phyloP scores from a whole-genome alignment of 768 basidiomycete species.

The Hericium coralloides region DNA sequence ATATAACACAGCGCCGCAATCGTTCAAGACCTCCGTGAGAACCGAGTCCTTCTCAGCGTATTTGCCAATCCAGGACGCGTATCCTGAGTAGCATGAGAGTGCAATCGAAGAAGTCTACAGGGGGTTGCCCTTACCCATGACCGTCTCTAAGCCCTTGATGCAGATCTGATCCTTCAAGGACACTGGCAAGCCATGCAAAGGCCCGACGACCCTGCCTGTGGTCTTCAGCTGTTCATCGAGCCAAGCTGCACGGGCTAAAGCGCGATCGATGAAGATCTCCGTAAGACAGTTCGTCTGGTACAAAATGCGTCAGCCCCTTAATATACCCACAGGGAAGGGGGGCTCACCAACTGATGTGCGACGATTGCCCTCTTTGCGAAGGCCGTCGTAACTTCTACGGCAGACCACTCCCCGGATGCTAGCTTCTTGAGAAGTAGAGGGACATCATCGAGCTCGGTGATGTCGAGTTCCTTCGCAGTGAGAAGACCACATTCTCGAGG shows the following conservation, averaged over 20 bases:
- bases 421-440: slow-evolving; percentile 42
- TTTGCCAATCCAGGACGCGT: slow-evolving; percentile 45
- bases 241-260: slow-evolving; percentile 30
- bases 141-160: slow-evolving; percentile 54
- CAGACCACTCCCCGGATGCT: slow-evolving; percentile 44
- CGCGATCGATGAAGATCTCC: slow-evolving; percentile 39
- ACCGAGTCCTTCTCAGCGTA: slow-evolving; percentile 38
- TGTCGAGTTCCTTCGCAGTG: slow-evolving; percentile 44
- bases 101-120: neutral
- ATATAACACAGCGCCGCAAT: slow-evolving; percentile 51
- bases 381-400: slow-evolving; percentile 39
- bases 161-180: slow-evolving; percentile 41
- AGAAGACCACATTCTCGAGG: slow-evolving; percentile 53
- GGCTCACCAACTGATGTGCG: slow-evolving; percentile 38
- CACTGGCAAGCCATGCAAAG: slow-evolving; percentile 38
- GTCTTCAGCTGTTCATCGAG: slow-evolving; percentile 31
- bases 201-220: slow-evolving; percentile 34
- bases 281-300: slow-evolving; percentile 40
- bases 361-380: slow-evolving; percentile 41
- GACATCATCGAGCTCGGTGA: slow-evolving; percentile 46
- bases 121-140: slow-evolving; percentile 35
- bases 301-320: too few species aligned
- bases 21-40: slow-evolving; percentile 42
- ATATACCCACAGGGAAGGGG: neutral
- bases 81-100: slow-evolving; percentile 26